Conservation (phyloP, 306 rosid genomes). For the Phaseolus lunatus region DNA sequence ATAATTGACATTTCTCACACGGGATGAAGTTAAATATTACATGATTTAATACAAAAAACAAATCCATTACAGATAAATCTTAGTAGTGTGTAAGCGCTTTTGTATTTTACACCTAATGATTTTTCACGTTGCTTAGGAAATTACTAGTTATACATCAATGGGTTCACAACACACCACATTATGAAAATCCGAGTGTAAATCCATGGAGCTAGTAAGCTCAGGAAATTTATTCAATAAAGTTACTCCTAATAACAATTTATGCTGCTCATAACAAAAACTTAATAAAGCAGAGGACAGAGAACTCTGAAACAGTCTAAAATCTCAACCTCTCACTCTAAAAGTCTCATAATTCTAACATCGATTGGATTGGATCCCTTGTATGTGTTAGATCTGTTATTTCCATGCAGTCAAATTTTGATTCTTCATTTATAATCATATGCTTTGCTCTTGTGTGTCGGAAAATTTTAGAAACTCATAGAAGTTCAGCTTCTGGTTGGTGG, state of each 20-base stretch:
- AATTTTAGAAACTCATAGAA: slow-evolving; percentile 41
- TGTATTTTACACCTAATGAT: too few relatives aligned
- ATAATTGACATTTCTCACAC: too few relatives aligned
- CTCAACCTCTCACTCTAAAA: slow-evolving; percentile 38
- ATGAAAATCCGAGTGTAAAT: too few relatives aligned
- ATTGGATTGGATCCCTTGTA: slow-evolving; percentile 33
- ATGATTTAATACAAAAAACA: too few relatives aligned
- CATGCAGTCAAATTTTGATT: slow-evolving; percentile 37
- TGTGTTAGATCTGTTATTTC: slow-evolving; percentile 42
- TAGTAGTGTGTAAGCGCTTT: too few relatives aligned
- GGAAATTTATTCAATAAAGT: not conserved
- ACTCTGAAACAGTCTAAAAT: slow-evolving; percentile 32
- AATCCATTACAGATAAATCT: too few relatives aligned
- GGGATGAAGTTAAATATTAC: too few relatives aligned
- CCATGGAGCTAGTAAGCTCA: not conserved
- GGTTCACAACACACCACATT: too few relatives aligned
- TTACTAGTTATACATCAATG: not conserved
- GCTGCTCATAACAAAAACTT: slow-evolving; percentile 43
- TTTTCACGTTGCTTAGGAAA: too few relatives aligned
- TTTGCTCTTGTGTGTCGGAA: slow-evolving; percentile 35
- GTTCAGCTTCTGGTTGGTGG: slow-evolving; percentile 41
- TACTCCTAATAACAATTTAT: slow-evolving; percentile 20
- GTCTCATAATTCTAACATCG: slow-evolving; percentile 28
- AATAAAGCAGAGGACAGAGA: slow-evolving; percentile 36
- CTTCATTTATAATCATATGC: slow-evolving; percentile 37